Evolutionary conservation across 1,284 basidiomycete species (phyloP), one percentile per base, ranked within the genome.

Genomic region (Cryptococcus hybrid): DNA sequence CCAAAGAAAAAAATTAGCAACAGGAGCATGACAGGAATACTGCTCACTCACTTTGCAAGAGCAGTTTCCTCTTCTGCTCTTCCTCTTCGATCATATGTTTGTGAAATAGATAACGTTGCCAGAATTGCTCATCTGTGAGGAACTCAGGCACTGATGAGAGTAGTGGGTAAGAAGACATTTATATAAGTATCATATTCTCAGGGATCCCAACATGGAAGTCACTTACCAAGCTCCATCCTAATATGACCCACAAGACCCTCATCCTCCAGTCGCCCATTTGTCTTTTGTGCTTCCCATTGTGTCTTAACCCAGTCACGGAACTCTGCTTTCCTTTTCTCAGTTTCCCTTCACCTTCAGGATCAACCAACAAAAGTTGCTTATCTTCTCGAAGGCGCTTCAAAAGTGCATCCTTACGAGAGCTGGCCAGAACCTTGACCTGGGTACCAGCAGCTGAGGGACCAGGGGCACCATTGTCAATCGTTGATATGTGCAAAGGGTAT

Each of bases 101-200:
- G 40, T 92, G 85, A 85, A 94, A 97, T 79, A 94, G 92, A 78
- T 92, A 96, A 12, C 92, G 83, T 51, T 85, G 84, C 93, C 93
- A 96, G 78, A 96, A 97, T 43, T 82, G 82, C 47, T 87, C 84
- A 54, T 84, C 82, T 1, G 83, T 80, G 65, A 95, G 78, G 55
- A 81, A 80, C 18, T 84, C 82, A 3, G 90, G 90, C 1, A 92
- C 92, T 93, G 65, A 6, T 24, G 44, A 24, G 30, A 30, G 30
- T 30, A 30, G 30, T 30, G 30, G 30, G 30, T 30, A 30, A 9
- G 1, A 15, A 2, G 47, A 44, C 40, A 58, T 49, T 13, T n/a
- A 7, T 34, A 39, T 39, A 51, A 42, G 37, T 24, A 50, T 11
- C 39, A 30, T 40, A 6, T 57, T 13, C 13, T 13, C 12, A 42